A percentile compares a stretch with the other conserved stretches of the same genome.
These are phyloP conservation scores for Saturnispora silvae DNA, from an alignment of 805 yeast species.

Conservation along the genomic window DNA sequence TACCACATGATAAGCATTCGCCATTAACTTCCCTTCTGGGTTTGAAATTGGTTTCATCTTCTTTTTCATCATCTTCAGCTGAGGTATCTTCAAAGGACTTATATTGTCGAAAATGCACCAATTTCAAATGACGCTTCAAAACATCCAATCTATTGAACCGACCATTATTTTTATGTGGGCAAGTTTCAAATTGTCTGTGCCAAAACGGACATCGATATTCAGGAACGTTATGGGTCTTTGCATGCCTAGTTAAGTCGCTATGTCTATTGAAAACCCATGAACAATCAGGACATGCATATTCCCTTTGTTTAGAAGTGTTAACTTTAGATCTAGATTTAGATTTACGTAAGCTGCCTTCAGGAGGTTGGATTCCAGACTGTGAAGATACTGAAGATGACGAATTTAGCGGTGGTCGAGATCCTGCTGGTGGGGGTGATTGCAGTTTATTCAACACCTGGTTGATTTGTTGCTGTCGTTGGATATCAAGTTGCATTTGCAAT, in stretches of 20 bases:
- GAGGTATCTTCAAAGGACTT: not conserved
- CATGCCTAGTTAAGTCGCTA: conserved; percentile 59
- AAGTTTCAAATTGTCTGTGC: conserved; percentile 49
- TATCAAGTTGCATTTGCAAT: conserved; percentile 9
- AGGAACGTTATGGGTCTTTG: conserved; percentile 56
- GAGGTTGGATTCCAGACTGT: no score
- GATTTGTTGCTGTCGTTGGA: conserved; percentile 6
- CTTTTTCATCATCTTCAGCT: no score
- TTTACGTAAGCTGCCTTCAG: not conserved
- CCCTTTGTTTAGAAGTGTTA: not conserved
- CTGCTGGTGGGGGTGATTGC: no score
- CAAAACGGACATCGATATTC: conserved; percentile 65
- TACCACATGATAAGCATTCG: conserved; percentile 56
- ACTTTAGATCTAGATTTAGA: not conserved
- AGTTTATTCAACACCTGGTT: no score
- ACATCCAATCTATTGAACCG: conserved; percentile 68
- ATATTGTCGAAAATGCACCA: conserved; percentile 52
- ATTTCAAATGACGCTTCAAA: conserved; percentile 56
- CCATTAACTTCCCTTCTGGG: conserved; percentile 27
- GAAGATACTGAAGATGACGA: no score
- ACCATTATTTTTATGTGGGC: conserved; percentile 65
- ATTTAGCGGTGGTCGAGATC: no score
- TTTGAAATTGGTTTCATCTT: not conserved
- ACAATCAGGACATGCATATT: conserved; percentile 36
- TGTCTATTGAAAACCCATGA: conserved; percentile 62